Evolutionary conservation across 129 eudicot species (phyloP), one percentile per base, ranked within the genome.

Genomic region (Deinandra increscens): DNA sequence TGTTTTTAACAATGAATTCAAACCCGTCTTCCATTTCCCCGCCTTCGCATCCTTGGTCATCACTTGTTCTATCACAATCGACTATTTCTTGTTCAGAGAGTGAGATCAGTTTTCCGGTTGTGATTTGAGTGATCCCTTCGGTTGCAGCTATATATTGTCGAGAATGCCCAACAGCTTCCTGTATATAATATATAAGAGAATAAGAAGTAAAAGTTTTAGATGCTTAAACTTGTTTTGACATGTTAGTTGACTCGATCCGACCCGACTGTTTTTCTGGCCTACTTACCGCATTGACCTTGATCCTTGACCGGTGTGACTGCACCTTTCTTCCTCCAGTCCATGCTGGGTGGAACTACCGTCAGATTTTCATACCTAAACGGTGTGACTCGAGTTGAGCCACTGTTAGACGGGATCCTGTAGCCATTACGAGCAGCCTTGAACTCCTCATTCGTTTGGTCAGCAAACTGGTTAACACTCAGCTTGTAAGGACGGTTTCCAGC

Each of bases 161-260:
- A 86, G 72, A 89, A 89, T 39, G 93, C 90, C 96, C 93, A 89
- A 68, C 96, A 89, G 75, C 96, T 89, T n/a, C 96, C 93, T 86
- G 82, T 75, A 71, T 34, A 13, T 3, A 18, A 15, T 75, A 71
- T 34, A 13, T 3, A 18, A 15, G 19, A 9, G 18, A 43, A 45
- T 45, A 66, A 44, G 44, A 31, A 60, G 2, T n/a, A 1, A 34
- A 6, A 60, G 0, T 49, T 49, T 1, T 49, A 15, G n/a, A 11
- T 4, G 53, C 6, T 46, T 4, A 36, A 36, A 36, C 20, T 26
- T 26, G 31, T 26, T 26, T 1, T 26, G 31, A 26, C 31, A 1
- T 36, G 39, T 36, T 36, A 36, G 39, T 36, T 36, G 31, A 26
- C 51, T 1, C 1, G 49, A 4, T n/a, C n/a, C n/a, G n/a, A n/a